Evolutionary conservation across 192 early-diverging fungal genomes (phyloP), one percentile per base, ranked within the genome.

Genomic region (Rhizophagus clarus): DNA sequence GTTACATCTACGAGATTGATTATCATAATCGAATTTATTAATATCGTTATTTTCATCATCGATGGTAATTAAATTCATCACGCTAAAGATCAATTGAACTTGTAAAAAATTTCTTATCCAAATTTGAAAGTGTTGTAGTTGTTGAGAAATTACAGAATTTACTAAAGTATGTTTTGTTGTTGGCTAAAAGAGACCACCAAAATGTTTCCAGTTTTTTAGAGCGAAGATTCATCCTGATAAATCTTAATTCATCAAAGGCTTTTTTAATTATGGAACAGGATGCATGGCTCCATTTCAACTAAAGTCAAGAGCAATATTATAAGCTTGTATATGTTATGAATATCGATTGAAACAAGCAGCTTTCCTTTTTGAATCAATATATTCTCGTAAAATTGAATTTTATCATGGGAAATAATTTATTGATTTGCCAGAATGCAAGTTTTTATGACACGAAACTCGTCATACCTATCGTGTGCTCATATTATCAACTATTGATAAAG

Each of bases 281-380:
- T 3, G 68, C 24, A 11, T 60, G 9, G n/a, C n/a, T n/a, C 67
- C 77, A 32, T 79, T 29, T 32, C 67, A 79, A 49, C 77, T 51
- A 34, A 70, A 79, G 12, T 51, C 77, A 22, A 79, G 49, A 22
- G 77, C 45, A 56, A 79, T 68, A 26, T 79, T 79, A 69, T 70
- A 79, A 2, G 77, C 77, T 79, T 79, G 77, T 17, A 79, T 70
- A 12, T 79, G 77, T 79, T 79, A 67, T 56, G 70, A 66, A 79
- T 79, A 79, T 79, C 70, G 67, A 61, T 70, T 67, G 3, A 79
- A 15, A 4, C 67, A 79, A 34, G 67, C 51, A 8, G 66, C 40
- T 70, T 79, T 79, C 7, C 49, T 24, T 69, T 79, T 70, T 15
- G 66, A 51, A 60, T 70, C 67, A 12, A 79, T 79, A 56, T 79